phyloP scores from a whole-genome alignment of 2,329 filamentous ascomycete genomes.

The Alternaria sp. region DNA sequence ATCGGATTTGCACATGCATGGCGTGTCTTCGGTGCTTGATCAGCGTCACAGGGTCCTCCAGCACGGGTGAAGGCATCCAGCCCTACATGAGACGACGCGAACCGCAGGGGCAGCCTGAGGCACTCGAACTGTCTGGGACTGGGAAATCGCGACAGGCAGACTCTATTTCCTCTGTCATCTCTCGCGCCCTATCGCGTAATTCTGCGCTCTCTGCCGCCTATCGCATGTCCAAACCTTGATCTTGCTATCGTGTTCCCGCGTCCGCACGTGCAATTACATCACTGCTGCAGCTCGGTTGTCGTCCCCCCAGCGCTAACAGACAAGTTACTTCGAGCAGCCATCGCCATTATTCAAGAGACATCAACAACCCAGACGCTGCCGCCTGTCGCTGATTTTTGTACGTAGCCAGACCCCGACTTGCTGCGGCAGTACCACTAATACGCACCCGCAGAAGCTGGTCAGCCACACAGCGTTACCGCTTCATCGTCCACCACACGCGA shows the following conservation, averaged over 20 bases:
- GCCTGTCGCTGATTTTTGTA: conserved; percentile 5
- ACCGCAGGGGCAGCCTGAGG: conserved; percentile 11
- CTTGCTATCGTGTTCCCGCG: conserved; percentile 18
- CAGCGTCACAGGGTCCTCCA: background rate
- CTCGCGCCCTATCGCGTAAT: background rate
- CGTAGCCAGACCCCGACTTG: background rate
- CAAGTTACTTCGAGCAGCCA: conserved; percentile 12
- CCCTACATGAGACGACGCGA: background rate
- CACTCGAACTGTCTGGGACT: background rate
- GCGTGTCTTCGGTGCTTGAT: background rate
- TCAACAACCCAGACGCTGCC: conserved; percentile 14
- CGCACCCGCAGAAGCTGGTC: conserved; percentile 1
- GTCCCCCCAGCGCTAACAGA: conserved; percentile 19
- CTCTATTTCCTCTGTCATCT: background rate
- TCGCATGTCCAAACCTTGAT: conserved; percentile 18
- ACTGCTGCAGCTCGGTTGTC: conserved; percentile 28
- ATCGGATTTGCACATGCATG: background rate
- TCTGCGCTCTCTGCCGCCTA: background rate
- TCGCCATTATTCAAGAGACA: conserved; percentile 18
- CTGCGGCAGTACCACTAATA: background rate
- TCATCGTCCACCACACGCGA: conserved; percentile 20
- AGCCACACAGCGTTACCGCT: conserved; percentile 8
- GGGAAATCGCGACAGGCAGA: background rate
- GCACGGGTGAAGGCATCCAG: background rate
- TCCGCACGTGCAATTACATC: conserved; percentile 40